A percentile compares a stretch with the other conserved stretches of the same genome.
These are phyloP conservation scores for Ascobolus immersus DNA, from an alignment of 495 filamentous ascomycete species.

Conservation along the genomic window DNA sequence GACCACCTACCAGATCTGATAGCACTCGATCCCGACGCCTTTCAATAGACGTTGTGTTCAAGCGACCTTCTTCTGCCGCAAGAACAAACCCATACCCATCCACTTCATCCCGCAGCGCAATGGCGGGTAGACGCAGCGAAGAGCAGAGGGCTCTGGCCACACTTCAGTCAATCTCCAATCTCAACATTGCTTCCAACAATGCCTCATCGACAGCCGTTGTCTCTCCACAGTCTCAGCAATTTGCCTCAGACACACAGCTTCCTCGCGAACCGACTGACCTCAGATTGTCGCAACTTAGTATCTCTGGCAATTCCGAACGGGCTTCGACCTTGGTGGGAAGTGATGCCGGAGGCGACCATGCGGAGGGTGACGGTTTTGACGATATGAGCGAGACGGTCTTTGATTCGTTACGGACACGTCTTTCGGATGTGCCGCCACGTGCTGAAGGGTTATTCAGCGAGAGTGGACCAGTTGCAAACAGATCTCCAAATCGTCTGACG, in stretches of 20 bases:
- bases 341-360: constrained; percentile 47
- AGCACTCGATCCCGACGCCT: no score
- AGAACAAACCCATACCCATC: background rate
- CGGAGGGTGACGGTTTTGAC: constrained; percentile 71
- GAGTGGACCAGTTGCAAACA: background rate
- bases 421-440: constrained; percentile 30
- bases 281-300: constrained; percentile 17
- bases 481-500: background rate
- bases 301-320: constrained; percentile 35
- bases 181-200: background rate
- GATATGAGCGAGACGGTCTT: constrained; percentile 73
- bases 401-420: constrained; percentile 67
- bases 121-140: background rate
- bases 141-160: background rate
- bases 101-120: constrained; percentile 1
- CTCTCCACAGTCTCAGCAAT: background rate
- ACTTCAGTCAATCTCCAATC: background rate
- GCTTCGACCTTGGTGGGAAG: constrained; percentile 63
- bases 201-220: background rate
- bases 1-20: constrained; percentile 10
- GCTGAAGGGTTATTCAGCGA: constrained; percentile 78
- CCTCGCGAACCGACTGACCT: constrained; percentile 6
- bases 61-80: background rate
- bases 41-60: no score
- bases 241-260: background rate